Evolutionary conservation across 2,329 filamentous ascomycete species (phyloP).

Genomic region (Hortaea werneckii): DNA sequence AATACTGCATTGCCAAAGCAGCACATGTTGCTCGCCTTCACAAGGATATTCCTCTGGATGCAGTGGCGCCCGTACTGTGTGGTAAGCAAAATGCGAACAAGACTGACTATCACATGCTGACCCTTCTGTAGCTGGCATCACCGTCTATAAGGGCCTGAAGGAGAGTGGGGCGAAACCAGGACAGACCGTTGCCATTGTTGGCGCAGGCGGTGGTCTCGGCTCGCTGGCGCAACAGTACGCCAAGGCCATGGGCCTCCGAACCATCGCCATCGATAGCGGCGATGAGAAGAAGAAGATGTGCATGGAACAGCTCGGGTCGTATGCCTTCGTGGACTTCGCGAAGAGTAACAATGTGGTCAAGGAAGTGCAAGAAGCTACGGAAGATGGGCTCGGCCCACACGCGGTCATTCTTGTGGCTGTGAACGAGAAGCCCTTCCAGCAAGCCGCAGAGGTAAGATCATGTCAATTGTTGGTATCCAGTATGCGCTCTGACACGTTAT

Average conservation of each 20-base stretch:
- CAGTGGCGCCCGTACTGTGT: constrained; percentile 61
- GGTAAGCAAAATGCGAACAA: constrained; percentile 1
- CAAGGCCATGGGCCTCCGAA: constrained; percentile 74
- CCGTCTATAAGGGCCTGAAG: constrained; percentile 86
- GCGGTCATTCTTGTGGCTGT: constrained; percentile 81
- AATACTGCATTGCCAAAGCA: constrained; percentile 82
- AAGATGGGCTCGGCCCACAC: constrained; percentile 74
- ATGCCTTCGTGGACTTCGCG: constrained; percentile 69
- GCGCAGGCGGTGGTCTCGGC: constrained; percentile 75
- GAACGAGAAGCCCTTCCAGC: constrained; percentile 87
- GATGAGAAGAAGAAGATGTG: constrained; percentile 68
- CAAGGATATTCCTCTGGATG: constrained; percentile 65
- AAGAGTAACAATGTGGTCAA: constrained; percentile 66
- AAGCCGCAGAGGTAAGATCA: constrained; percentile 54
- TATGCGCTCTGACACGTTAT: background rate
- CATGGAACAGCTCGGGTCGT: constrained; percentile 56
- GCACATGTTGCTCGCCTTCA: constrained; percentile 74
- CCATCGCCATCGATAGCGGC: constrained; percentile 74
- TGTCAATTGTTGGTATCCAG: background rate
- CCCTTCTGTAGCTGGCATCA: constrained; percentile 49
- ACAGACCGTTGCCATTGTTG: constrained; percentile 73
- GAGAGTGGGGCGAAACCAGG: constrained; percentile 66
- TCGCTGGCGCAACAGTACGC: constrained; percentile 77
- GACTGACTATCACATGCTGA: background rate
- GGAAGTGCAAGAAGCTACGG: constrained; percentile 72